Conservation (phyloP, 139 green algal species). For the Choricystis sp. region DNA sequence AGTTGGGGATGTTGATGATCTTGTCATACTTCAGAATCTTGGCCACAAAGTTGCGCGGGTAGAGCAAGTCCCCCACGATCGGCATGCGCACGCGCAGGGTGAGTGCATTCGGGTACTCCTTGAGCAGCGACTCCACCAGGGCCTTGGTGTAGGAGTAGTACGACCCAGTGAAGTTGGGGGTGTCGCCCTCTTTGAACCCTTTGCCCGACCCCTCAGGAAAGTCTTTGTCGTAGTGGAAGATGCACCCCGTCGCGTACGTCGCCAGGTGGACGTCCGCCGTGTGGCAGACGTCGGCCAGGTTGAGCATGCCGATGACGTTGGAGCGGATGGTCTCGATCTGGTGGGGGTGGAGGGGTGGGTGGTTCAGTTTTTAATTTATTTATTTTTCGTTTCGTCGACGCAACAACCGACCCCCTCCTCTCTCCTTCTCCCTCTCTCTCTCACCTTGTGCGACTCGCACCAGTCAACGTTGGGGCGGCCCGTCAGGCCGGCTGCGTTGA, state of each 20-base stretch:
- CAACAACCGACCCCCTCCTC: too few relatives aligned
- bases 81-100: conserved; percentile 92
- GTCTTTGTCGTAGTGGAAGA: conserved; percentile 95
- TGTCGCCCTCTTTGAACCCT: conserved; percentile 88
- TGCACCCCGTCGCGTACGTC: conserved; percentile 91
- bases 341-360: background rate
- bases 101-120: conserved; percentile 82
- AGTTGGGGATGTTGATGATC: conserved; percentile 87
- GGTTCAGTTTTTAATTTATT: conserved; percentile 2
- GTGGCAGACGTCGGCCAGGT: conserved; percentile 64
- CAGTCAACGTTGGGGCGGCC: conserved; percentile 95
- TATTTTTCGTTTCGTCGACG: background rate
- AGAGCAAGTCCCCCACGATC: conserved; percentile 74
- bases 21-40: conserved; percentile 88
- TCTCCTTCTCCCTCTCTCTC: background rate
- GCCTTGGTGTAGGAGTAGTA: conserved; percentile 96
- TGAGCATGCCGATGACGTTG: conserved; percentile 91
- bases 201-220: conserved; percentile 49
- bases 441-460: conserved; percentile 90
- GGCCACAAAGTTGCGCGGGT: conserved; percentile 95
- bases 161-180: conserved; percentile 89
- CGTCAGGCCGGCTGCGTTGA: conserved; percentile 88
- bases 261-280: conserved; percentile 72
- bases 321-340: conserved; percentile 81
- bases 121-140: conserved; percentile 78